These are phyloP conservation scores for Pseudopediastrum boryanum DNA, from an alignment of 139 green algal species.

Conservation along the genomic window DNA sequence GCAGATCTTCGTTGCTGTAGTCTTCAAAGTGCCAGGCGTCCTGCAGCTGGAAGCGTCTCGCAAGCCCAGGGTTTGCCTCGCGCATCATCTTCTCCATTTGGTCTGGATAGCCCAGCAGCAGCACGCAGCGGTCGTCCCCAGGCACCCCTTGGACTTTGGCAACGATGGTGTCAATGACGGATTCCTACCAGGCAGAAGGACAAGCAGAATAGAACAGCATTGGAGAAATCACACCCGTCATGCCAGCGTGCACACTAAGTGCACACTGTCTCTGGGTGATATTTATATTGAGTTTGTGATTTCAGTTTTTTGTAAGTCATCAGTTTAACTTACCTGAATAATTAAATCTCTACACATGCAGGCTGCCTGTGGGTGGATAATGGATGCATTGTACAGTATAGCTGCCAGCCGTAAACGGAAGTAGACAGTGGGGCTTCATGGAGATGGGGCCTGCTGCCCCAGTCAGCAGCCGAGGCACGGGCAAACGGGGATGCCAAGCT, in stretches of 20 bases:
- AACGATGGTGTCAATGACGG: constrained; percentile 56
- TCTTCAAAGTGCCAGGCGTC: constrained; percentile 49
- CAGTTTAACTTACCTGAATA: too few relatives aligned
- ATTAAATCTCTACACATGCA: too few relatives aligned
- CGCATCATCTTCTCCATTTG: constrained; percentile 57
- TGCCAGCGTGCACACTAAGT: not conserved
- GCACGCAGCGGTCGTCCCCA: constrained; percentile 59
- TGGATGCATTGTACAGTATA: too few relatives aligned
- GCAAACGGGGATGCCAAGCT: too few relatives aligned
- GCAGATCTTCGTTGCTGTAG: constrained; percentile 51
- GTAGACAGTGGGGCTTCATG: too few relatives aligned
- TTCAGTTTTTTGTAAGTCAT: too few relatives aligned
- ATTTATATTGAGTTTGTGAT: too few relatives aligned
- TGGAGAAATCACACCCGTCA: not conserved
- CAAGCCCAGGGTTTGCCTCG: constrained; percentile 54
- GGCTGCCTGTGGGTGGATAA: too few relatives aligned
- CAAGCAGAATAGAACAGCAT: not conserved
- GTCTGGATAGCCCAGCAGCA: constrained; percentile 59
- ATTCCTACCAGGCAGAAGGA: constrained; percentile 29
- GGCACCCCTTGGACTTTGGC: constrained; percentile 58
- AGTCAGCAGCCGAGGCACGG: too few relatives aligned
- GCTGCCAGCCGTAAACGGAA: too few relatives aligned
- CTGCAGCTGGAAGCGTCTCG: constrained; percentile 52
- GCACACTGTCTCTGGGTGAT: not conserved
- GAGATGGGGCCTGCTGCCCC: too few relatives aligned